Evolutionary conservation across 2,329 filamentous ascomycete species (phyloP), one percentile per base, ranked within the genome.

Genomic region (Phaeosphaeriaceae sp.): DNA sequence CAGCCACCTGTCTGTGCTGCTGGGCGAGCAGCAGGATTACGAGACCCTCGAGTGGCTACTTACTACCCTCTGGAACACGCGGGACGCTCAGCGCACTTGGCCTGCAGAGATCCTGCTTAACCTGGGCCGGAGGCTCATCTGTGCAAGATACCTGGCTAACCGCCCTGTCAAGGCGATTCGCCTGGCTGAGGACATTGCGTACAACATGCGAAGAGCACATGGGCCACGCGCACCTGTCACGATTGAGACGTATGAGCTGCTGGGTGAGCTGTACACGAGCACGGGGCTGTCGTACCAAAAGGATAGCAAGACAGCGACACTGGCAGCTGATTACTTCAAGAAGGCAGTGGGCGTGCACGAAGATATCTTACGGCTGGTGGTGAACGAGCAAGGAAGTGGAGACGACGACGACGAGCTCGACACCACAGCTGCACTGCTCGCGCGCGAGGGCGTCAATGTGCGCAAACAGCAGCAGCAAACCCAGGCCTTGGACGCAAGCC

Each of bases 171-270:
- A 73, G 21, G 72, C 72, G 6, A 73, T 76, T 50, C 66, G 68
- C 11, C 80, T 86, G 1, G 82, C 80, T 69, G 83, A 84, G 65
- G 82, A 84, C 66, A 84, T 86, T 56, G 81, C 81, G 41, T 86
- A 86, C 76, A 86, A 86, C 66, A 77, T 85, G 60, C 81, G 82
- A 11, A 82, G 84, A 21, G 82, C 83, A 6, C 83, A 83, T 70
- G 84, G 84, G 3, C 78, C 79, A 27, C 77, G 79, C 9, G 79
- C 84, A 46, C 76, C 77, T 0, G 75, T 80, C 25, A 84, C 83
- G 0, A 68, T 85, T 52, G 80, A 84, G 53, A 81, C 83, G 63
- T 83, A 79, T 59, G 79, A 80, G 61, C 73, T 85, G 11, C 79
- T 85, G 5, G 82, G 82, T 0, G 75, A 81, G 36, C 76, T 86